Evolutionary conservation across 306 rosid species (phyloP).

Genomic region (Cicer pinnatifidum): DNA sequence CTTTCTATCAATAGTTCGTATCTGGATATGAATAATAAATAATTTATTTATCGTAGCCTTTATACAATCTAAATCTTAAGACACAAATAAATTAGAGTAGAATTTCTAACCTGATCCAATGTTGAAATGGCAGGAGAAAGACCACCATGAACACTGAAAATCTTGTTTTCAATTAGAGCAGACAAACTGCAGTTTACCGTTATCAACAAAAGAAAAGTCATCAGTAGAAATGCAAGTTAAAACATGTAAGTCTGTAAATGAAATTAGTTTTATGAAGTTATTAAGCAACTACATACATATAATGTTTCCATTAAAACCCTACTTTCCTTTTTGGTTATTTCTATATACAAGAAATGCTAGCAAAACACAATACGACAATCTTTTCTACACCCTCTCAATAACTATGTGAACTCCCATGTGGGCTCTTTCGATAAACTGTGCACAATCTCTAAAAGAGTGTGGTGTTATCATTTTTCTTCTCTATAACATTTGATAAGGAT

Average conservation of each 20-base stretch:
- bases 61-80: conserved; percentile 15
- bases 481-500: neutral
- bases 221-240: conserved; percentile 32
- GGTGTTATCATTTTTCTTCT: neutral
- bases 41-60: conserved; percentile 28
- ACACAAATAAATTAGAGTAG: conserved; percentile 34
- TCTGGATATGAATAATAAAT: conserved; percentile 53
- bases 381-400: conserved; percentile 11
- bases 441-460: neutral
- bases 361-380: neutral
- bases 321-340: conserved; percentile 9
- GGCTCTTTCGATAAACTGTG: neutral
- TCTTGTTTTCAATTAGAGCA: conserved; percentile 90
- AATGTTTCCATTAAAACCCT: conserved; percentile 29
- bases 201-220: conserved; percentile 39
- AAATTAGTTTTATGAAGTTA: conserved; percentile 17
- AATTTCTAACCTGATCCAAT: conserved; percentile 80
- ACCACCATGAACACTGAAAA: conserved; percentile 98
- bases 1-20: conserved; percentile 91
- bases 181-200: conserved; percentile 69
- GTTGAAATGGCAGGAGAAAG: conserved; percentile 96
- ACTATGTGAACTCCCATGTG: neutral
- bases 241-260: conserved; percentile 31
- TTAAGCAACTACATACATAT: conserved; percentile 35
- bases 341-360: neutral